Conservation (phyloP, 305 asterid species). For the Solanum hybrid region DNA sequence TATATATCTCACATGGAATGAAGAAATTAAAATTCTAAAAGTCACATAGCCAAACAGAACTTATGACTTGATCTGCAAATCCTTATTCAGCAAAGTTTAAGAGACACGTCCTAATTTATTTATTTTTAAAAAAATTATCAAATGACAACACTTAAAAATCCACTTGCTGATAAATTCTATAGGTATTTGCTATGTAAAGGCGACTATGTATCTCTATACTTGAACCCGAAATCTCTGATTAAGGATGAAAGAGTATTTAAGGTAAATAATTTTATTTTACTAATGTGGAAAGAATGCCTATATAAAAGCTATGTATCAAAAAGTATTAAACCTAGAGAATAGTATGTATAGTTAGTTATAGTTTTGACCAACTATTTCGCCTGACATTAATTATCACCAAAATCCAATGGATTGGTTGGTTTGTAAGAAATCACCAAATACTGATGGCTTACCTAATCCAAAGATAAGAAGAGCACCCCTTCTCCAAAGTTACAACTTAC, state of each 20-base stretch:
- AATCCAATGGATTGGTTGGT: background rate
- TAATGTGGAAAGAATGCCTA: background rate
- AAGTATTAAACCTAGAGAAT: background rate
- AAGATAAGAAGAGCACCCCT: background rate
- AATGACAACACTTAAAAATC: background rate
- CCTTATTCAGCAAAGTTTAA: background rate
- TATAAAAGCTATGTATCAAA: background rate
- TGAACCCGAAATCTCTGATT: too few relatives aligned
- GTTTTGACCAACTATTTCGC: background rate
- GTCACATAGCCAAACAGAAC: background rate
- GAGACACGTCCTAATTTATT: background rate
- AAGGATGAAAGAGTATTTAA: background rate
- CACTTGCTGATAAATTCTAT: background rate
- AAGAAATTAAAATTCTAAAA: too few relatives aligned
- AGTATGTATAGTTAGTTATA: background rate
- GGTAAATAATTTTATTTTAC: background rate
- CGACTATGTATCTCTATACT: fast-evolving
- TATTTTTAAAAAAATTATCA: background rate
- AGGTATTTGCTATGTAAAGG: background rate
- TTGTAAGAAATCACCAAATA: background rate
- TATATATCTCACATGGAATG: background rate
- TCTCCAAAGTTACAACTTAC: background rate
- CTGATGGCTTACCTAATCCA: background rate
- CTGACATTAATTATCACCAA: background rate
- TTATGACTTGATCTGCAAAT: background rate